Evolutionary conservation across 805 yeast species (phyloP).

Genomic region (Starmera dryadoides): DNA sequence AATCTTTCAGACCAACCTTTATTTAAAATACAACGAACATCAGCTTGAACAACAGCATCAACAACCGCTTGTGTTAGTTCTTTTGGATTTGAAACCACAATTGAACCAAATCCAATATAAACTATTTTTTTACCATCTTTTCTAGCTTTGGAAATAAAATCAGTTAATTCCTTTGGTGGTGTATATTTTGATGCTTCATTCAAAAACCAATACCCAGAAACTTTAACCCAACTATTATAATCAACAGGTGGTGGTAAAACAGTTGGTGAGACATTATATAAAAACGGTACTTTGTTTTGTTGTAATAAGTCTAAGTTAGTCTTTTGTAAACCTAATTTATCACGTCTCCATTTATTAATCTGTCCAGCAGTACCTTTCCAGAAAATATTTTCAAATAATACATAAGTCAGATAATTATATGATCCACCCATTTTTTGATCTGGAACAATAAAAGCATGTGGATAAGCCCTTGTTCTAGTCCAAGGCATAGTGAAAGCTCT

Average conservation of each 20-base stretch:
- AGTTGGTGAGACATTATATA: conserved; percentile 83
- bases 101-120: conserved; percentile 93
- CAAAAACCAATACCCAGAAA: conserved; percentile 93
- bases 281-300: conserved; percentile 76
- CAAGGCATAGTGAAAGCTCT: conserved; percentile 98
- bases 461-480: conserved; percentile 93
- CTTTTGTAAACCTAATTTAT: conserved; percentile 52
- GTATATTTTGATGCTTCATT: conserved; percentile 52
- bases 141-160: conserved; percentile 59
- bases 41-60: conserved; percentile 73
- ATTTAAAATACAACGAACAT: conserved; percentile 78
- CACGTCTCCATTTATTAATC: conserved; percentile 81
- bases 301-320: conserved; percentile 68
- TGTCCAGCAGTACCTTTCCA: conserved; percentile 91
- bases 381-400: conserved; percentile 84
- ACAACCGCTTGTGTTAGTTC: conserved; percentile 72
- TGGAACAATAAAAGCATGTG: conserved; percentile 93
- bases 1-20: conserved; percentile 92
- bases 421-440: conserved; percentile 91
- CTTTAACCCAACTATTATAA: conserved; percentile 91
- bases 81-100: conserved; percentile 79
- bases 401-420: conserved; percentile 87
- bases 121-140: conserved; percentile 61
- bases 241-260: conserved; percentile 91
- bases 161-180: conserved; percentile 52